Evolutionary conservation across 176 grass and related monocot genomes (phyloP), one percentile per base, ranked within the genome.

Genomic region (Themeda triandra): DNA sequence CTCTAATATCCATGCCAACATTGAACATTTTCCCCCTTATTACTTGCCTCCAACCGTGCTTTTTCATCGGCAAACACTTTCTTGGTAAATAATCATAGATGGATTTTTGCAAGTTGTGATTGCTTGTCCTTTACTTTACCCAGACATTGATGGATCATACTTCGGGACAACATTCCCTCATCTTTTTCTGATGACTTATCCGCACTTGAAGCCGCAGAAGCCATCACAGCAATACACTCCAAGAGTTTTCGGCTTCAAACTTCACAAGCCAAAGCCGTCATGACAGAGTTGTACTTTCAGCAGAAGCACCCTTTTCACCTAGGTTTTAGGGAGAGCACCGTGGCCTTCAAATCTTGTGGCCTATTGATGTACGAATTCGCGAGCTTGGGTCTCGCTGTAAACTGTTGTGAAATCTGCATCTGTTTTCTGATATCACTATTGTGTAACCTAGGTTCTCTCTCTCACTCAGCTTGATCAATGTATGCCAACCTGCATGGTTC

Each of bases 151-250:
- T 56, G 96, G 93, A 78, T 87, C 96, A 59, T 95, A 98, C 75
- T 95, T 93, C 2, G 96, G 96, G 30, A 98, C 96, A 9, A 98
- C 96, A 77, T 98, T 98, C 23, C 93, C 96, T 10, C 93, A 98
- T 79, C 85, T 98, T 67, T 98, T 98, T 82, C 82, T 95, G 89
- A 98, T 98, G 96, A 92, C 93, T 37, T 95, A 98, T 48, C 91
- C 87, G 9, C 96, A 98, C 46, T 80, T 98, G 51, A 98, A 98
- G 63, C 96, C 96, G 0, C 96, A 93, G 76, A 98, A 93, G 91
- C 96, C 91, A 27, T 86, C 89, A 0, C 96, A 95, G 82, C 87
- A 88, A 45, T 98, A 95, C 71, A 80, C 85, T 54, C 93, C 96
- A 31, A 83, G 83, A 85, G 93, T 98, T 31, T 98, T 95, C 21